Evolutionary conservation across 2,329 filamentous ascomycete genomes (phyloP).

Genomic region (Apiospora saccharicola): DNA sequence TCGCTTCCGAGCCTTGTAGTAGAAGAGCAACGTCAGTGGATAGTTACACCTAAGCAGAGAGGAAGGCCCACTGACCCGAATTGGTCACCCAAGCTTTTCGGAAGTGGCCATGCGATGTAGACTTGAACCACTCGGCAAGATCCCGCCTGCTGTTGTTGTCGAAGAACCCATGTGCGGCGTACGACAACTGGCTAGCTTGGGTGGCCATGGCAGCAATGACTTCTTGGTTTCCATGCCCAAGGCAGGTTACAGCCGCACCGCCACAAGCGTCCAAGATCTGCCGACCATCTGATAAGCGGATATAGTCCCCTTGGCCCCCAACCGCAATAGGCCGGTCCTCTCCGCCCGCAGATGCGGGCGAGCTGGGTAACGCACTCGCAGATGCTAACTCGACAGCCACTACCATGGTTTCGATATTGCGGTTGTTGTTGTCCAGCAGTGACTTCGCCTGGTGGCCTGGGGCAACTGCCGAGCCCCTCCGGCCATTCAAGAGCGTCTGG

Average conservation of each 20-base stretch:
- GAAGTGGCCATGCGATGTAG: constrained; percentile 44
- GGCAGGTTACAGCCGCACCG: constrained; percentile 54
- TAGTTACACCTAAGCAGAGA: background rate
- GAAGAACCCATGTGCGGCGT: constrained; percentile 52
- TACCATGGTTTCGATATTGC: background rate
- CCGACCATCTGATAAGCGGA: constrained; percentile 43
- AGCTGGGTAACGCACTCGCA: background rate
- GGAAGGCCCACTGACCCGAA: constrained; percentile 7
- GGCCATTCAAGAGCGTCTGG: background rate
- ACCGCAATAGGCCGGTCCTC: constrained; percentile 8
- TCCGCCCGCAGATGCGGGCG: background rate
- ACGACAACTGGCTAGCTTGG: constrained; percentile 51
- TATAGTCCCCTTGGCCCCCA: constrained; percentile 16
- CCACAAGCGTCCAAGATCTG: constrained; percentile 53
- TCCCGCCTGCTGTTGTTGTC: constrained; percentile 48
- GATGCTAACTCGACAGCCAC: constrained; percentile 7
- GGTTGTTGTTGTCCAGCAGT: background rate
- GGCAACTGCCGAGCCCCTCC: background rate
- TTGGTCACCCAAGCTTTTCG: constrained; percentile 36
- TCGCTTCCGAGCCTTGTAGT: constrained; percentile 63
- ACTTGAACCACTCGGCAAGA: constrained; percentile 39
- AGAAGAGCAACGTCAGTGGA: constrained; percentile 9
- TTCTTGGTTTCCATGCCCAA: constrained; percentile 52
- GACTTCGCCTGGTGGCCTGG: background rate
- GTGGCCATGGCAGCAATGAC: constrained; percentile 50